A percentile compares a stretch with the other conserved stretches of the same genome.
phyloP scores from a whole-genome alignment of 192 early-diverging fungal genomes.

The Hyaloraphidium curvatum region DNA sequence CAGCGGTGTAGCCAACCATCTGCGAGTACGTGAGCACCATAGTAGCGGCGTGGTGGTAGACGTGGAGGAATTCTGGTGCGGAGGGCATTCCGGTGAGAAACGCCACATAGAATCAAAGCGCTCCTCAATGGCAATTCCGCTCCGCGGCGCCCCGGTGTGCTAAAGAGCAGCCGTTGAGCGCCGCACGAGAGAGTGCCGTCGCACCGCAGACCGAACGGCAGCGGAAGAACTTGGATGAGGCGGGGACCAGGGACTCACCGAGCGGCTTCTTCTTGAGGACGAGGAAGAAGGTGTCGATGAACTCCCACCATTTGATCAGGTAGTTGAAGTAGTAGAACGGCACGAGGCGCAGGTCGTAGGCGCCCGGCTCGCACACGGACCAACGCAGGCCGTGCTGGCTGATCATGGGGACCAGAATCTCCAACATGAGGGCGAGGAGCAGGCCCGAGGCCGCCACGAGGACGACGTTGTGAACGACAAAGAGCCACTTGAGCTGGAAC shows the following conservation, averaged over 20 bases:
- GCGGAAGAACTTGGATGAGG: too few species aligned
- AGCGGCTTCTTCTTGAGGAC: conserved; percentile 67
- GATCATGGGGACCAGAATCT: conserved; percentile 55
- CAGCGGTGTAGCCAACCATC: conserved; percentile 46
- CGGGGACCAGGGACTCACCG: conserved; percentile 4
- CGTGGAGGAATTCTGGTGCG: conserved; percentile 62
- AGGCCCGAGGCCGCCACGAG: conserved; percentile 47
- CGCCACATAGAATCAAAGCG: too few species aligned
- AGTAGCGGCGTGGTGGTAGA: conserved; percentile 83
- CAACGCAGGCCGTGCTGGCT: conserved; percentile 46
- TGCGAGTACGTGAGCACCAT: conserved; percentile 70
- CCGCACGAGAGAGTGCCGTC: too few species aligned
- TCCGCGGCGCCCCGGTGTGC: too few species aligned
- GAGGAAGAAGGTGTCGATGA: conserved; percentile 73
- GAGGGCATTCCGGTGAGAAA: too few species aligned
- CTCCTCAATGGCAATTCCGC: too few species aligned
- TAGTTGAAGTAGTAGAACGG: conserved; percentile 83
- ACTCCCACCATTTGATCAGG: conserved; percentile 51
- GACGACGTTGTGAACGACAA: conserved; percentile 69
- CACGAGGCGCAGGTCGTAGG: conserved; percentile 54
- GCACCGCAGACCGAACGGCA: too few species aligned
- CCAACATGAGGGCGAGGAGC: conserved; percentile 51
- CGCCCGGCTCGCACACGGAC: conserved; percentile 41
- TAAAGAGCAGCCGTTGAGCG: too few species aligned
- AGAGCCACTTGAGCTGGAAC: conserved; percentile 45